Base-by-base conservation (phyloP, 441 rosid genomes). In the Brassica balearica region DNA sequence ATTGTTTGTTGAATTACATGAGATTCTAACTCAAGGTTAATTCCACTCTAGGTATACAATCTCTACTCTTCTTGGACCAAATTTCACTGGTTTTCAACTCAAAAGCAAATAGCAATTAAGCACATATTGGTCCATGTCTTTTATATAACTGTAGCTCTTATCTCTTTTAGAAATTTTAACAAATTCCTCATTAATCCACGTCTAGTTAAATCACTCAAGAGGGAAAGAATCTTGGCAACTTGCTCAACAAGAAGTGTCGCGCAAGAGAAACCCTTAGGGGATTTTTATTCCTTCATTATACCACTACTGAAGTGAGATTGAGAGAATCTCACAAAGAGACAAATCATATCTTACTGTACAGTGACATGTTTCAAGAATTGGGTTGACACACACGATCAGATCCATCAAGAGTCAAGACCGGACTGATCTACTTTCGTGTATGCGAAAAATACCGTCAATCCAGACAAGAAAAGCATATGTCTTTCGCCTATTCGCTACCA, bases 381-480 rank as follows among this genome's bases (percentile, higher is more conserved):
- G 61, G 58, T 65, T 29, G 63, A 58, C 51, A 63, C 75, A 63
- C 41, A 43, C 34, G 72, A 19, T 66, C 60, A 4, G 63, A 72
- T 72, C 65, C 70, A 25, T 61, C 59, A 67, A 66, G 53, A 46
- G 53, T 46, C 53, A 38, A 46, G 36, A 68, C 65, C 51, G 60
- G 61, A 11, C 17, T 67, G 32, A 72, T 32, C 64, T 29, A 32
- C 12, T 68, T 8, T 15, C 74, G 77, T 78, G 77, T 68, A 46
- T 73, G 34, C 64, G 0, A 36, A 23, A 62, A 62, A 53, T 63
- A 62, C 78, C 71, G 78, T 73, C 67, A 79, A 79, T 69, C 43
- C 15, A 74, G 15, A 74, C 74, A 68, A 79, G 65, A 74, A 64
- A 69, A 69, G 79, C 82, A 79, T 79, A 69, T 79, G 72, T 74